Conservation (phyloP, 768 basidiomycete species). For the Crassisporium funariophilum region DNA sequence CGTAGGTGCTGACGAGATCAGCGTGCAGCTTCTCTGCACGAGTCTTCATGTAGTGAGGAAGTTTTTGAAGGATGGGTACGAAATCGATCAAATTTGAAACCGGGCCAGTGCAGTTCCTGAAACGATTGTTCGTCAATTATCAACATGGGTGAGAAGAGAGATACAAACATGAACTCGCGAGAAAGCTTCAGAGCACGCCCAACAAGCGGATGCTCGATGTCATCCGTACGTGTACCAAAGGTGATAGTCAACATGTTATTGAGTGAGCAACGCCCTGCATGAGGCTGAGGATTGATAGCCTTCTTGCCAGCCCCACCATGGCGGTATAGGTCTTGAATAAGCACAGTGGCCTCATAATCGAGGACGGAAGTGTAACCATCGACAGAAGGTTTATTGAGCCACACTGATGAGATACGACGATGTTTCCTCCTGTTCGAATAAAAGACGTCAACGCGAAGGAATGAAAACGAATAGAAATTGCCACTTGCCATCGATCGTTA, state of each 20-base stretch:
- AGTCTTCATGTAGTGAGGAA: constrained; percentile 38
- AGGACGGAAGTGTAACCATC: constrained; percentile 36
- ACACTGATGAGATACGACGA: constrained; percentile 38
- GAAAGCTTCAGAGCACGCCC: constrained; percentile 36
- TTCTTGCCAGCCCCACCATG: constrained; percentile 30
- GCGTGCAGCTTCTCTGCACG: constrained; percentile 43
- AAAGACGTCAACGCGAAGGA: not conserved
- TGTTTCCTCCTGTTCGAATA: constrained; percentile 40
- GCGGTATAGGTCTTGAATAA: constrained; percentile 39
- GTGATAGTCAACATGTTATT: constrained; percentile 49
- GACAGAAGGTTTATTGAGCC: constrained; percentile 36
- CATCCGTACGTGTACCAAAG: constrained; percentile 44
- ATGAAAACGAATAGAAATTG: not conserved
- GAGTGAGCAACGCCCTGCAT: constrained; percentile 40
- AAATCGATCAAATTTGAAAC: constrained; percentile 49
- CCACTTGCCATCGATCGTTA: constrained; percentile 43
- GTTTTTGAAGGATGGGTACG: constrained; percentile 39
- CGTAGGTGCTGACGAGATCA: constrained; percentile 39
- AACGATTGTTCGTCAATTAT: not conserved
- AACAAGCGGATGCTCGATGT: constrained; percentile 39
- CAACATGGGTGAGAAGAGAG: not conserved
- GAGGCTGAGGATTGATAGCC: constrained; percentile 41
- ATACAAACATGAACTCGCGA: constrained; percentile 46
- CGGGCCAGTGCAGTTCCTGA: constrained; percentile 45
- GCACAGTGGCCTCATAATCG: constrained; percentile 40